Evolutionary conservation across 306 rosid genomes (phyloP).

Genomic region (Begonia peltatifolia): DNA sequence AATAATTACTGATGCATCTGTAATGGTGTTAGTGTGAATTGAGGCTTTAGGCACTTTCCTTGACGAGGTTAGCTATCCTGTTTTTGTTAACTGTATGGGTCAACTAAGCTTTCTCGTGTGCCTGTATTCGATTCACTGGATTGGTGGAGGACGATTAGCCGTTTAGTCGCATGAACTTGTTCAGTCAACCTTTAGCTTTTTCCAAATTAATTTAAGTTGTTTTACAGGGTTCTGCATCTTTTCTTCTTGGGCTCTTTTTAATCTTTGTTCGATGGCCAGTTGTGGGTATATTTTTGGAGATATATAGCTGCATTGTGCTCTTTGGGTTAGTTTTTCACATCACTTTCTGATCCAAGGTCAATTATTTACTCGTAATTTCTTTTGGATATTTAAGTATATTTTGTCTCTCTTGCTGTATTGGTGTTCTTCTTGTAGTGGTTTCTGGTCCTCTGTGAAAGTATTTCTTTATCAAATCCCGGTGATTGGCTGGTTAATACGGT

Average conservation of each 20-base stretch:
- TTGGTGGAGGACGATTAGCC: too few relatives aligned
- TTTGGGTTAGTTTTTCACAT: slow-evolving; percentile 55
- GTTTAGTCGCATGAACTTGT: too few relatives aligned
- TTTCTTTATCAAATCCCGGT: slow-evolving; percentile 70
- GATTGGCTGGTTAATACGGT: slow-evolving; percentile 73
- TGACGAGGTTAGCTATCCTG: too few relatives aligned
- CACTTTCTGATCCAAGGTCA: background rate
- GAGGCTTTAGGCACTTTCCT: too few relatives aligned
- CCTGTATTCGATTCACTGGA: too few relatives aligned
- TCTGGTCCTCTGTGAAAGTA: slow-evolving; percentile 68
- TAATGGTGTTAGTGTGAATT: slow-evolving; percentile 5
- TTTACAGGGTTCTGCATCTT: slow-evolving; percentile 78
- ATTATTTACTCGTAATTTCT: background rate
- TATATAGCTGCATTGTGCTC: slow-evolving; percentile 58
- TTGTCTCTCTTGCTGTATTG: slow-evolving; percentile 1
- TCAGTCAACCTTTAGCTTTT: too few relatives aligned
- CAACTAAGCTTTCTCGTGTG: too few relatives aligned
- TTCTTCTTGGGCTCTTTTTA: slow-evolving; percentile 78
- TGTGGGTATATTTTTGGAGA: slow-evolving; percentile 64
- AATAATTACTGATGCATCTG: slow-evolving; percentile 1
- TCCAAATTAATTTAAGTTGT: slow-evolving; percentile 1
- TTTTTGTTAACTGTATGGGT: too few relatives aligned
- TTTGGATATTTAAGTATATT: background rate
- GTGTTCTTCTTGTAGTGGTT: slow-evolving; percentile 48
- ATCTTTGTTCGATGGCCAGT: slow-evolving; percentile 89